Base-by-base conservation (phyloP, 163 green algal genomes). In the Trebouxia gelatinosa region DNA sequence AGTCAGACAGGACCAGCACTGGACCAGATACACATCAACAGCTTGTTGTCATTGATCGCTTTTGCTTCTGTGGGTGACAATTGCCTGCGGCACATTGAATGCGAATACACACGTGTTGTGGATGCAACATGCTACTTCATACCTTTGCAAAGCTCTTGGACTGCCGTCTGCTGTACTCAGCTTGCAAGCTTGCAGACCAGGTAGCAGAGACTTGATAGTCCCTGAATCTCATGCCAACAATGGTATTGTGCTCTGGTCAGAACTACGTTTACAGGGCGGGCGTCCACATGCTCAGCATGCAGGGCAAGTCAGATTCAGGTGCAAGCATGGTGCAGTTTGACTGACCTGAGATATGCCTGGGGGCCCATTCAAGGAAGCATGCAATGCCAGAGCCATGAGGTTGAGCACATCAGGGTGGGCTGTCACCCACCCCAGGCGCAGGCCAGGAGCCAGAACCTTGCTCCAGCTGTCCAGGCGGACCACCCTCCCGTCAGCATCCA, bases 391-490 rank as follows among this genome's bases (percentile, higher is more conserved):
- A 28, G 40, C 68, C 68, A 76, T 76, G 16, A 62, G 90, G 59
- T 79, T 66, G 37, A 87, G 74, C 43, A 94, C 39, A 0, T 68
- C 32, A 5, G 79, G 79, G 0, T 86, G 75, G 7, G 81, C 89
- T 0, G 91, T 89, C 16, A 91, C 80, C 91, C 91, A 95, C 51
- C 89, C 90, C 46, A 94, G 84, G 39, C 91, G 78, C 76, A 91
- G 81, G 6, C 91, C 88, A 6, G 87, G 87, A 37, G 74, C 79
- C 48, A 84, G 31, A 48, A 82, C 68, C 78, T 82, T 97, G 38
- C 89, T 72, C 70, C 96, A 92, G 23, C 86, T 91, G 85, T 97
- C 92, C 6, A 96, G 51, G 23, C 92, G 81, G 2, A 90, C 76
- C 23, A 92, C 87, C 16, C 87, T 79, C 26, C 80, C 74, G 67